Base-by-base conservation (phyloP, 805 yeast species). In the Kregervanrija pseudodelftensis region DNA sequence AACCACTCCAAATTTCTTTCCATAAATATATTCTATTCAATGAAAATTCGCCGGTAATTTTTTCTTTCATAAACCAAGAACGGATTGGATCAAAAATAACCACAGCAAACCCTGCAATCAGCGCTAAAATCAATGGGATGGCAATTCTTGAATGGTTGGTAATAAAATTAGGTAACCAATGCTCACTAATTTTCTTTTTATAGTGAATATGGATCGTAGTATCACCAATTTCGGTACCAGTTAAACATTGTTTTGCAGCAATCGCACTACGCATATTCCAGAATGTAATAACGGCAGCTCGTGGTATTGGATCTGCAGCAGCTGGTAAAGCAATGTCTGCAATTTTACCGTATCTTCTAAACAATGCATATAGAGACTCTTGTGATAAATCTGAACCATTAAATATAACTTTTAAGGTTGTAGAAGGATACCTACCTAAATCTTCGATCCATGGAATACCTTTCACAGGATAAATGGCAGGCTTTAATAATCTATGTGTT, bases 371-470 rank as follows among this genome's bases (percentile, higher is more conserved):
- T 42, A 90, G 61, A 47, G 73, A 74, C 61, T 90, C 97, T 50
- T 88, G 95, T 0, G 84, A 74, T 47, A 91, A 65, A 5, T 80
- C 72, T 0, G 80, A 79, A 1, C 96, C 97, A 51, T 83, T 88
- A 59, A 83, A 90, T 28, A 73, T 70, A 5, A 91, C 79, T 44
- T 76, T 74, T 17, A 93, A 64, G 11, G 70, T 69, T 8, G 72
- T 65, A 43, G 83, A 79, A 8, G 95, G 95, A 51, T 73, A 76
- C 49, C 96, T 67, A 54, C 86, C 76, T 60, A 93, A 69, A 60
- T 93, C 99, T 65, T 91, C 98, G 48, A 93, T 84, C 96, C 97
- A 91, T 0, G 99, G 99, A 1, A 76, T 70, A 49, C 99, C 99
- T 54, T 84, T 82, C 1, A 93, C 97, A 1, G 85, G 80, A 56